Base-by-base conservation (phyloP, 306 rosid species). In the Pterocarpus macrocarpus region DNA sequence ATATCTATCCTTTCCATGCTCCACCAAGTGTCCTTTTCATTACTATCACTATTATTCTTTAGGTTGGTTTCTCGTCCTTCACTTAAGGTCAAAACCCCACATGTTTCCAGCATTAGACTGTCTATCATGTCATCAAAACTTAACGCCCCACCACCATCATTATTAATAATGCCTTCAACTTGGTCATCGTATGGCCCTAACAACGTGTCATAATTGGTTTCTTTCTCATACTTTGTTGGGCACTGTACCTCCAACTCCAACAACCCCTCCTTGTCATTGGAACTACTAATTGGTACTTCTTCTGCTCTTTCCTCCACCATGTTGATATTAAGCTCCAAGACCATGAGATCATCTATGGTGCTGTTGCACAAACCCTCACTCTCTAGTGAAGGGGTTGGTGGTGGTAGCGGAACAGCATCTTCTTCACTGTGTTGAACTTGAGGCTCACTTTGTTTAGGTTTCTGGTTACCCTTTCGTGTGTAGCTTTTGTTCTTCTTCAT, bases 401-500 rank as follows among this genome's bases (percentile, higher is more conserved):
- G 84, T 2, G 43, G 3, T 8, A 64, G 88, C 39, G 66, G 68
- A 11, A 61, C 38, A 5, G 33, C 50, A 11, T 39, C 81, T 2
- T 3, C 78, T 2, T 3, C 64, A 1, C 14, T n/a, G 2, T 39
- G 39, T 47, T 56, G 28, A 22, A 22, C 28, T 22, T 22, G 28
- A 22, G 28, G 28, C 28, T 22, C 28, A 22, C 28, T 22, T 22
- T 22, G 28, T 22, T 22, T 22, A 22, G 28, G 28, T 2, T 10
- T 69, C 3, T 36, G 44, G 17, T 5, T 3, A 1, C 35, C 41
- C 1, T 32, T 49, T 36, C 43, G 71, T 39, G 3, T 11, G 57
- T 61, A 47, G 59, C 0, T 76, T 49, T 82, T 91, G 85, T 85
- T 85, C 74, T 82, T 85, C 84, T 89, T 87, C 91, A 86, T 89